Evolutionary conservation across 805 yeast species (phyloP).

Genomic region (Lipomyces chichibuensis): DNA sequence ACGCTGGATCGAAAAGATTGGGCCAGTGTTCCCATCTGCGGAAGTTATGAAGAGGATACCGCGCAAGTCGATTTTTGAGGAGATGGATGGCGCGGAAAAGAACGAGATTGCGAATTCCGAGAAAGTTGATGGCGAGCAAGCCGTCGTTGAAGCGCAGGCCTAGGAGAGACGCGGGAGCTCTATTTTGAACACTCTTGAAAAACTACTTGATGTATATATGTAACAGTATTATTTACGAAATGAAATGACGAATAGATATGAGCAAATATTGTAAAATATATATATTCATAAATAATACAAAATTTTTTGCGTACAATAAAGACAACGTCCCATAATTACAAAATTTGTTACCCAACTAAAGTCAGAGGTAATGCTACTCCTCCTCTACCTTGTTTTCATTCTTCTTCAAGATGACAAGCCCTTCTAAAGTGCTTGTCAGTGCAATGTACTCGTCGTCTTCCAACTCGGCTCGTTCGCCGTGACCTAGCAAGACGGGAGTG

Average conservation of each 20-base stretch:
- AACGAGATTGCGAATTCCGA: constrained; percentile 2
- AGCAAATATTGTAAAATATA: not conserved
- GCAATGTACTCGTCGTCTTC: constrained; percentile 93
- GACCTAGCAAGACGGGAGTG: constrained; percentile 90
- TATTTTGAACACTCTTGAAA: not conserved
- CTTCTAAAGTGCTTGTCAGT: constrained; percentile 81
- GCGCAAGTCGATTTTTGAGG: constrained; percentile 58
- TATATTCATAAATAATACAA: not conserved
- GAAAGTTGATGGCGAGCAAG: constrained; percentile 10
- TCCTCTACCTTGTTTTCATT: constrained; percentile 46
- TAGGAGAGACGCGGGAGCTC: not conserved
- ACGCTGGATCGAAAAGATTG: constrained; percentile 88
- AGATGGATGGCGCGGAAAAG: constrained; percentile 23
- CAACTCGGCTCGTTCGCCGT: constrained; percentile 95
- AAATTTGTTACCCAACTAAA: not conserved
- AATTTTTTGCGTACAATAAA: constrained; percentile 1
- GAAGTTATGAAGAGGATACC: constrained; percentile 81
- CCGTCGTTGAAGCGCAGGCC: constrained; percentile 4
- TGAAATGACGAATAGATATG: not conserved
- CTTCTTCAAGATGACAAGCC: constrained; percentile 88
- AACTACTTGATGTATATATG: not conserved
- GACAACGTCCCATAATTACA: not conserved
- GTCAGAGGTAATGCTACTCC: constrained; percentile 8
- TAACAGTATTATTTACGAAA: not conserved
- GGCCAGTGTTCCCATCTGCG: constrained; percentile 72